Evolutionary conservation across 768 basidiomycete genomes (phyloP).

Genomic region (Filobasidium wieringae): DNA sequence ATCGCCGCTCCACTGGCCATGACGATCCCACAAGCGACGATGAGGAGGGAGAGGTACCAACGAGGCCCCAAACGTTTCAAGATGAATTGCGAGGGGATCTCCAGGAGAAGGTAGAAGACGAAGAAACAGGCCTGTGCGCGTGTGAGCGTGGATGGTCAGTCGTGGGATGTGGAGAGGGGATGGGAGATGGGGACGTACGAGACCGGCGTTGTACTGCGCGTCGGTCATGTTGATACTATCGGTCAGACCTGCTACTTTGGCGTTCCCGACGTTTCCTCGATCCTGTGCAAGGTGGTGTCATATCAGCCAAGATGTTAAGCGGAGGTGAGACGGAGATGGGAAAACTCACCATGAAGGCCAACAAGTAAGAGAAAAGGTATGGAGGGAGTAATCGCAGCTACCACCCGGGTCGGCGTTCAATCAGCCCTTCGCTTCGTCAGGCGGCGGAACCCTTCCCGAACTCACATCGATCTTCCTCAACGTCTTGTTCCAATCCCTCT

Average conservation of each 20-base stretch:
- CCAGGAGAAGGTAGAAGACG: conserved; percentile 18
- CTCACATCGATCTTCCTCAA: conserved; percentile 2
- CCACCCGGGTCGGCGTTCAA: too few relatives aligned
- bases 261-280: conserved; percentile 27
- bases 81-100: conserved; percentile 17
- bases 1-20: conserved; percentile 18
- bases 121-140: conserved; percentile 5
- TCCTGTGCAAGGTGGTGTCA: neutral
- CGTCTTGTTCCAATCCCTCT: neutral
- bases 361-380: conserved; percentile 22
- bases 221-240: conserved; percentile 9
- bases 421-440: too few relatives aligned
- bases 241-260: conserved; percentile 22
- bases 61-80: conserved; percentile 20
- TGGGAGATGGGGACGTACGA: conserved; percentile 7
- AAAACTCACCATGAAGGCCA: conserved; percentile 16
- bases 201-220: conserved; percentile 24
- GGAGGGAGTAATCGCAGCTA: conserved; percentile 13
- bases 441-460: too few relatives aligned
- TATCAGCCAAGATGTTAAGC: neutral
- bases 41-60: neutral
- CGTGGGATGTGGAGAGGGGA: neutral
- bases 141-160: neutral
- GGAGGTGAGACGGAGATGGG: neutral
- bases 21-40: neutral